Evolutionary conservation across 108 stramenopile genomes (phyloP).

Genomic region (Aurantiochytrium sp.): DNA sequence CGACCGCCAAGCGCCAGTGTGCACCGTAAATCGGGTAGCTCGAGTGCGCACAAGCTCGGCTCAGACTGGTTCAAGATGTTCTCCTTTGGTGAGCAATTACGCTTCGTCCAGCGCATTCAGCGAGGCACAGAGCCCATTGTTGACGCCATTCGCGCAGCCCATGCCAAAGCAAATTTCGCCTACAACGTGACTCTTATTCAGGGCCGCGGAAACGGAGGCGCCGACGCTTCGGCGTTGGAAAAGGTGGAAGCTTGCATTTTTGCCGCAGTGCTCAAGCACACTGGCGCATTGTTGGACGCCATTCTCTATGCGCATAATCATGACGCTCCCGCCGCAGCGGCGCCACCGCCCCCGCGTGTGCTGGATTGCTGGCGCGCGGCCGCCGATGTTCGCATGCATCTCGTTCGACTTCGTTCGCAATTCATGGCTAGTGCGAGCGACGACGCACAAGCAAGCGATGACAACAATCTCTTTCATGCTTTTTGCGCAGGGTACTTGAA

Average conservation of each 20-base stretch:
- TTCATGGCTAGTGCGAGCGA: neutral
- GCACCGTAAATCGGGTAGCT: neutral
- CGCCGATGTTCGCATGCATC: slow-evolving; percentile 25
- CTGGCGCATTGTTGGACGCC: slow-evolving; percentile 18
- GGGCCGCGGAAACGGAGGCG: slow-evolving; percentile 24
- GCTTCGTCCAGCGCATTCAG: slow-evolving; percentile 25
- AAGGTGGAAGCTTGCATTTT: slow-evolving; percentile 28
- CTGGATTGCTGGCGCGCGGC: slow-evolving; percentile 20
- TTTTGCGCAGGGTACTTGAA: neutral
- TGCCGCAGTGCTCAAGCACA: slow-evolving; percentile 34
- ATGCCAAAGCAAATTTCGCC: slow-evolving; percentile 16
- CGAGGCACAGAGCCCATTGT: slow-evolving; percentile 21
- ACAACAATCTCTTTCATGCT: neutral
- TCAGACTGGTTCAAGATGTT: neutral
- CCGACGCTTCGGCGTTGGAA: slow-evolving; percentile 23
- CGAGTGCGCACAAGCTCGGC: neutral
- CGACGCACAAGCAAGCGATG: neutral
- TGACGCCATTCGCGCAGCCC: neutral
- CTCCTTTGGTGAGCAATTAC: neutral
- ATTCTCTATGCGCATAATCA: slow-evolving; percentile 18
- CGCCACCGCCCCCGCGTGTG: neutral
- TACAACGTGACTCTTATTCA: slow-evolving; percentile 28
- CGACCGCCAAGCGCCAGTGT: neutral
- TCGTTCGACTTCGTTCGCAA: neutral
- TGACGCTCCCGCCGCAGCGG: too few species aligned